These are phyloP conservation scores for Pleurozium schreberi DNA, from an alignment of 225 moss, liverwort and hornwort species.

Conservation along the genomic window DNA sequence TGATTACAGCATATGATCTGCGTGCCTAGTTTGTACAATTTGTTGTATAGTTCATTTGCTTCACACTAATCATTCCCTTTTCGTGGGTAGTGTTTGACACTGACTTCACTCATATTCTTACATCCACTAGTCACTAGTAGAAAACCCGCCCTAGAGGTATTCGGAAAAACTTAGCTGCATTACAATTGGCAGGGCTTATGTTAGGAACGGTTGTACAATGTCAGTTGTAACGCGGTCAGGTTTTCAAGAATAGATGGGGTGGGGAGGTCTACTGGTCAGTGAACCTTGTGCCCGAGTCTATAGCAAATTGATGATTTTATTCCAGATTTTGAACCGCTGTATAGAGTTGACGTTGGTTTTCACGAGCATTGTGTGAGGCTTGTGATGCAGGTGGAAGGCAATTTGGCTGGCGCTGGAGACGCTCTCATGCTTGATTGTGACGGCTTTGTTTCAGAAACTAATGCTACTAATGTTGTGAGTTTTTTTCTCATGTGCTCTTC, in stretches of 20 bases:
- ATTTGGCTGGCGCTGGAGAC: conserved; percentile 68
- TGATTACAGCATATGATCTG: neutral
- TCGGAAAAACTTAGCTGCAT: neutral
- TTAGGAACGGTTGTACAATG: neutral
- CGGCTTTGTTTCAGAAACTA: conserved; percentile 88
- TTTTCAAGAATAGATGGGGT: neutral
- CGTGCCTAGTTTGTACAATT: neutral
- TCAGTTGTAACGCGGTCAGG: neutral
- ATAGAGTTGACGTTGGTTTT: neutral
- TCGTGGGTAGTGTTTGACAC: neutral
- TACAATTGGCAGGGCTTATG: neutral
- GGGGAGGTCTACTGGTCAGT: neutral
- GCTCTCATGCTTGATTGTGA: conserved; percentile 91
- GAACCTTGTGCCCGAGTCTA: neutral
- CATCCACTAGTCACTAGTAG: neutral
- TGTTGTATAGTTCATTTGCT: neutral
- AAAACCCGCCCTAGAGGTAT: neutral
- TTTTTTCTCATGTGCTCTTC: neutral
- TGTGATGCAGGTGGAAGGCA: conserved; percentile 79
- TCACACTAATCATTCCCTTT: neutral
- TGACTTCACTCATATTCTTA: neutral
- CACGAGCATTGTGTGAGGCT: neutral
- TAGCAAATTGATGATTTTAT: neutral
- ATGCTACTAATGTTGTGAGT: conserved; percentile 88
- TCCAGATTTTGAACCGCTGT: neutral